These are phyloP conservation scores for Cutaneotrichosporon sp. DNA, from an alignment of 1,284 basidiomycete species.

Conservation along the genomic window DNA sequence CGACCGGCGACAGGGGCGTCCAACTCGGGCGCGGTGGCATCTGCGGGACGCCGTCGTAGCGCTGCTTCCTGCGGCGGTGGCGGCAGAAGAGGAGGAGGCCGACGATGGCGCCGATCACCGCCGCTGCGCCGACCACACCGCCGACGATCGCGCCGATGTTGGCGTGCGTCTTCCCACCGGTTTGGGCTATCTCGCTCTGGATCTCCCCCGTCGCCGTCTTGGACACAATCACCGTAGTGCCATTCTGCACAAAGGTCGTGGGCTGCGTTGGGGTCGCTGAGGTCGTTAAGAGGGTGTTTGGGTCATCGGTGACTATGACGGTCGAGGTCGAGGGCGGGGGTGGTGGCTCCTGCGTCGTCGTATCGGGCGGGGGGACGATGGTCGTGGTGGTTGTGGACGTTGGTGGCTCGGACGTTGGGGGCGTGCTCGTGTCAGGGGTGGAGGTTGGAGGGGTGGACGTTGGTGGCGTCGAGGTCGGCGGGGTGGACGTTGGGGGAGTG, in stretches of 20 bases:
- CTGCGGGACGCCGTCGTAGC: not conserved
- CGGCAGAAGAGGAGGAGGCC: not conserved
- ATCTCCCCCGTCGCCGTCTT: not conserved
- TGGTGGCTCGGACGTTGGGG: not conserved
- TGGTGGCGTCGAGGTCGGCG: not conserved
- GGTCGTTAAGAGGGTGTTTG: not conserved
- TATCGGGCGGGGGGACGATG: not conserved
- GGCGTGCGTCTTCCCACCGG: not conserved
- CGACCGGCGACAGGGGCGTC: not conserved
- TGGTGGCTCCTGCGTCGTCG: not conserved
- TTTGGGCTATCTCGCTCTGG: not conserved
- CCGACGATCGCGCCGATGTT: constrained; percentile 2
- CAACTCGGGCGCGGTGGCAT: not conserved
- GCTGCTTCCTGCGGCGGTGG: not conserved
- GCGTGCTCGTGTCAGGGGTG: too few species aligned
- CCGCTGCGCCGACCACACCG: not conserved
- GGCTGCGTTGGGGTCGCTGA: not conserved
- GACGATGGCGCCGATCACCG: not conserved
- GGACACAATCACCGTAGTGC: not conserved
- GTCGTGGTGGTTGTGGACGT: not conserved
- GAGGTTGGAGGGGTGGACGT: not conserved
- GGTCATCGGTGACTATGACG: not conserved
- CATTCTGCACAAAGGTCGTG: not conserved
- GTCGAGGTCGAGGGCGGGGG: not conserved
- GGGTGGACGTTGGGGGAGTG: not conserved